phyloP scores from a whole-genome alignment of 148 eudicot genomes.

The Gaultheria prostrata region DNA sequence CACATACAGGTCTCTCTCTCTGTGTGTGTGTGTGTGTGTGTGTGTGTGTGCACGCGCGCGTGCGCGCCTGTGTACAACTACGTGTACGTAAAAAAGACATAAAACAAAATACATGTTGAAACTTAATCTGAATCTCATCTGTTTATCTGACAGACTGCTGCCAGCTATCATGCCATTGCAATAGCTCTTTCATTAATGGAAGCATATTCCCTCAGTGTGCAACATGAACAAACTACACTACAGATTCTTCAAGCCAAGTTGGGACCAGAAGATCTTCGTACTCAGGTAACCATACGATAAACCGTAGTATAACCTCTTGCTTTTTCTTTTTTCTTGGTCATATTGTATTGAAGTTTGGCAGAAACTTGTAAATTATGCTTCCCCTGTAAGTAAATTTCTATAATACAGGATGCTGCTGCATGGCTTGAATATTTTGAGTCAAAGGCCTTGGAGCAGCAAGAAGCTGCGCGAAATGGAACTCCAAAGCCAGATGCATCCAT shows the following conservation, averaged over 20 bases:
- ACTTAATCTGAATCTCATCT: not conserved
- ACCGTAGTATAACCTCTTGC: not conserved
- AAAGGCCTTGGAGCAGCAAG: constrained; percentile 97
- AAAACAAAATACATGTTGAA: not conserved
- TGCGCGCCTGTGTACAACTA: not conserved
- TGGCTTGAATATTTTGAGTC: constrained; percentile 99
- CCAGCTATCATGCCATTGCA: constrained; percentile 99
- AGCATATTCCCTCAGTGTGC: constrained; percentile 95
- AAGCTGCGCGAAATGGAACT: constrained; percentile 84
- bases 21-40: not conserved
- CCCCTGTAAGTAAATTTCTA: not conserved
- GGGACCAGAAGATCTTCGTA: constrained; percentile 92
- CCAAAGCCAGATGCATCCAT: constrained; percentile 97
- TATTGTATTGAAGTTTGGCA: not conserved
- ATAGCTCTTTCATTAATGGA: constrained; percentile 99
- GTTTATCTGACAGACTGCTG: constrained; percentile 78
- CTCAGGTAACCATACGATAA: constrained; percentile 59
- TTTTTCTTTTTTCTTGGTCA: not conserved
- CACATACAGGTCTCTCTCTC: constrained; percentile 84
- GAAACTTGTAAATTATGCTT: not conserved
- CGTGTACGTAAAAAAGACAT: not conserved
- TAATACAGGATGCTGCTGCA: constrained; percentile 94
- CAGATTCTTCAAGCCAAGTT: constrained; percentile 94
- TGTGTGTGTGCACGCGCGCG: not conserved
- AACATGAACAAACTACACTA: constrained; percentile 96